Evolutionary conservation across 2,329 filamentous ascomycete species (phyloP), one percentile per base, ranked within the genome.

Genomic region (Cladosporium oxysporum): DNA sequence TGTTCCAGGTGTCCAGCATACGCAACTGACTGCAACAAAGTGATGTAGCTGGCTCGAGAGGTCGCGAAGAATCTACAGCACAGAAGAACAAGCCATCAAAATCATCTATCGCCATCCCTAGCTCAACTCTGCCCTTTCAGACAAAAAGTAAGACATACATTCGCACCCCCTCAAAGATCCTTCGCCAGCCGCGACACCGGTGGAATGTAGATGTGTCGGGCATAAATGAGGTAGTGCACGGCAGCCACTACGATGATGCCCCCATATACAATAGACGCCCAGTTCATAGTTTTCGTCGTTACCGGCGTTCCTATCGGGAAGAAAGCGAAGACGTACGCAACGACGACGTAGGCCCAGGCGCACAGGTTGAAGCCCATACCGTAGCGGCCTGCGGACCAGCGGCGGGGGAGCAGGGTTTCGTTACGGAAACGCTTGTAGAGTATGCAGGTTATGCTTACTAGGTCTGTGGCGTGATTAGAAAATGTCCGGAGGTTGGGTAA

Each of bases 261-360:
- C 1, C 37, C 62, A 21, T 44, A 64, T 4, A 64, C 35, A 23
- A 26, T 50, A 18, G 52, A 33, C 18, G 62, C 18, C 62, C 62
- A 64, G 26, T 64, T 64, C 52, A 55, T 55, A 1, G 26, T 28
- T 14, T 41, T 26, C 10, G 44, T 91, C 94, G 76, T 53, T 2
- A 81, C 78, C 1, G 74, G 70, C 29, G 75, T 71, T 4, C 68
- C 67, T 0, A 75, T 68, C 0, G 84, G 83, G 72, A 83, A 85
- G 68, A 84, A 83, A 49, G 78, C 77, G 69, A 84, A 83, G 66
- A 84, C 76, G 65, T 83, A 79, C 3, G 81, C 77, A 50, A 83
- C 76, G 1, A 78, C 70, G 16, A 82, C 76, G 69, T 82, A 86
- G 3, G 76, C 53, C 33, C 72, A 53, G 0, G 74, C 68, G 0